phyloP scores from a whole-genome alignment of 2,329 filamentous ascomycete species.

The Nemania sp. region DNA sequence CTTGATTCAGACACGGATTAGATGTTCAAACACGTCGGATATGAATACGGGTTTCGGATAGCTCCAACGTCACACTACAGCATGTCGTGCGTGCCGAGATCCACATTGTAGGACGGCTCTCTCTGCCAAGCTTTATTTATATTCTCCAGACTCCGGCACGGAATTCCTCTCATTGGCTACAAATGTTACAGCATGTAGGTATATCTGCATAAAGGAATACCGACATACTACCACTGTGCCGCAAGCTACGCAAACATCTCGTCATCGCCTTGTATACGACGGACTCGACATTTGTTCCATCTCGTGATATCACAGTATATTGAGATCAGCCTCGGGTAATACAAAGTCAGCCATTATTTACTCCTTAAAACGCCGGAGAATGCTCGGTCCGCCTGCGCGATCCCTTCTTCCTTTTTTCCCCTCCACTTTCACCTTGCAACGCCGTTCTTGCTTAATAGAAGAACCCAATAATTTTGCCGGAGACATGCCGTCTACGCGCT shows the following conservation, averaged over 20 bases:
- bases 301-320: constrained; percentile 39
- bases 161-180: too few species aligned
- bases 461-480: constrained; percentile 99
- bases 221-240: not conserved
- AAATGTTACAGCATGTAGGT: not conserved
- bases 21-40: not conserved
- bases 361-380: constrained; percentile 41
- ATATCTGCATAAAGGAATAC: not conserved
- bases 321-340: constrained; percentile 29
- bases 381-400: constrained; percentile 35
- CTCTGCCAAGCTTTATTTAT: constrained; percentile 2
- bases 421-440: constrained; percentile 6
- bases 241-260: not conserved
- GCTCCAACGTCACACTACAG: constrained; percentile 4
- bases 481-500: constrained; percentile 97
- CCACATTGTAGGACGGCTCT: not conserved
- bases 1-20: not conserved
- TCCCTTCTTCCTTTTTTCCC: not conserved
- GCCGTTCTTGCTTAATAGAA: constrained; percentile 74
- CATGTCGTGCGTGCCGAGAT: not conserved
- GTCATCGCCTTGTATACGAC: not conserved
- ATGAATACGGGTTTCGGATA: not conserved
- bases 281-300: constrained; percentile 19
- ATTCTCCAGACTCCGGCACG: too few species aligned
- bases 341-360: constrained; percentile 35